These are phyloP conservation scores for Calocybe gangraenosa DNA, from an alignment of 768 basidiomycete species.

Conservation along the genomic window DNA sequence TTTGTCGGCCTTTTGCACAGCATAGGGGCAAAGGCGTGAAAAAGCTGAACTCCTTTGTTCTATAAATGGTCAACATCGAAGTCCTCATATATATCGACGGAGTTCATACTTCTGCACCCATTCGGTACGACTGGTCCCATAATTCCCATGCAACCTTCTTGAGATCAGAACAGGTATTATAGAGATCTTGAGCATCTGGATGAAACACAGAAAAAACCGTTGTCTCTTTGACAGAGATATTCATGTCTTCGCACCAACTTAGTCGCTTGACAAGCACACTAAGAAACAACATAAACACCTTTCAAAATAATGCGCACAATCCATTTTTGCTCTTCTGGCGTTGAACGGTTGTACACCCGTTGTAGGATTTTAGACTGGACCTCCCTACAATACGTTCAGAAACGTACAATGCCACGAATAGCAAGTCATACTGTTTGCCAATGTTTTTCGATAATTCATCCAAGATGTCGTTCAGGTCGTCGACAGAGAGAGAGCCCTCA, in stretches of 20 bases:
- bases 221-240: constrained; percentile 90
- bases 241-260: constrained; percentile 58
- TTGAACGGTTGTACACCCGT: constrained; percentile 72
- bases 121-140: constrained; percentile 66
- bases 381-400: constrained; percentile 46
- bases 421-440: constrained; percentile 62
- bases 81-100: not conserved
- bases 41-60: constrained; percentile 83
- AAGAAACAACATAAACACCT: constrained; percentile 43
- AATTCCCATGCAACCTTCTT: constrained; percentile 91
- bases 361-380: constrained; percentile 72
- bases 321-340: constrained; percentile 91
- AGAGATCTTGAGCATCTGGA: constrained; percentile 89
- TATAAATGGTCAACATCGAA: constrained; percentile 22
- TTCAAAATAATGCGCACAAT: constrained; percentile 94
- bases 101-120: constrained; percentile 52
- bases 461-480: constrained; percentile 76
- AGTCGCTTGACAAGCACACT: not conserved
- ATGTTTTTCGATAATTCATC: constrained; percentile 71
- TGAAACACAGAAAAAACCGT: constrained; percentile 91
- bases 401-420: not conserved
- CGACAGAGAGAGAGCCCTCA: constrained; percentile 71
- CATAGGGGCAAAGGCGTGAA: constrained; percentile 91
- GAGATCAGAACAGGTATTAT: constrained; percentile 95
- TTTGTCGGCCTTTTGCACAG: constrained; percentile 85